Percentiles rank a stretch among this genome's conserved stretches.
Evolutionary conservation across 2,329 filamentous ascomycete species (phyloP).

Genomic region (Zymoseptoria pseudotritici): DNA sequence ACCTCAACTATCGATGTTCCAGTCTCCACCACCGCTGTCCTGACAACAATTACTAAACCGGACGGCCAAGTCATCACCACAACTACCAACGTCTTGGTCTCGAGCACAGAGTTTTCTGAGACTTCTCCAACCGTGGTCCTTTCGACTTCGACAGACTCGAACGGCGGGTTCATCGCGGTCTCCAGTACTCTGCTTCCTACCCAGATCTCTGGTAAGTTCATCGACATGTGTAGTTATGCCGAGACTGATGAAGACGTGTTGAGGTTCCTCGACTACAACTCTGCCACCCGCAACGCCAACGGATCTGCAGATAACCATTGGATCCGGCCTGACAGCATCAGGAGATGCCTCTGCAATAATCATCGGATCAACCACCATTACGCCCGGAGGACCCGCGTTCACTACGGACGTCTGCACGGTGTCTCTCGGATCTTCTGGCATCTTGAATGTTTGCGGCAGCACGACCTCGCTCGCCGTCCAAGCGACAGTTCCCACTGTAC

Average conservation of each 20-base stretch:
- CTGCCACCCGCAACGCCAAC: neutral
- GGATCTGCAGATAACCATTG: neutral
- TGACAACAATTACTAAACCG: neutral
- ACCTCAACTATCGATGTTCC: neutral
- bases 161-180: no score
- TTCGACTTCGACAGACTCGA: neutral
- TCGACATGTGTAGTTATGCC: neutral
- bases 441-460: slow-evolving; percentile 2
- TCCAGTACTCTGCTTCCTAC: neutral
- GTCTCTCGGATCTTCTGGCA: neutral
- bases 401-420: neutral
- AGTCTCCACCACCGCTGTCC: neutral
- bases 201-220: neutral
- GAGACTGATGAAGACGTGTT: neutral
- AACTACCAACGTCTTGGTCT: neutral
- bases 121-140: neutral
- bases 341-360: neutral
- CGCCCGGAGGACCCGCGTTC: neutral
- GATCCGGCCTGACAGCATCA: neutral
- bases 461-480: neutral
- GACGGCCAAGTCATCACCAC: neutral
- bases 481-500: neutral
- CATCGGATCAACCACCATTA: slow-evolving; percentile 1
- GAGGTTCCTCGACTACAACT: neutral
- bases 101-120: neutral